These are phyloP conservation scores for Leccinum uliginosum DNA, from an alignment of 768 basidiomycete genomes.

Conservation along the genomic window DNA sequence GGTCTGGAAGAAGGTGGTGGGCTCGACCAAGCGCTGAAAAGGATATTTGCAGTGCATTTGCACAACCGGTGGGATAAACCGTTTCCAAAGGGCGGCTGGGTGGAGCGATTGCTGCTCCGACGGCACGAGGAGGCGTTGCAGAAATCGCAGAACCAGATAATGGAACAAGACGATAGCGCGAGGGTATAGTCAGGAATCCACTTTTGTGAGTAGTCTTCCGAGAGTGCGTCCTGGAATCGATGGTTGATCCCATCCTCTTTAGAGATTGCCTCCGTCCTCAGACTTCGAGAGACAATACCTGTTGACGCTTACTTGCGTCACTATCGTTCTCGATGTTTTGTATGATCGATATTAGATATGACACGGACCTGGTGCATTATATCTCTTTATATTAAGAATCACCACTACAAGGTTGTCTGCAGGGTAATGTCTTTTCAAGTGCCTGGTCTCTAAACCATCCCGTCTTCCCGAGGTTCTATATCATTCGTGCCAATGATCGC, in stretches of 20 bases:
- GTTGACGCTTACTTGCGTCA: not conserved
- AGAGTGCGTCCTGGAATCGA: not conserved
- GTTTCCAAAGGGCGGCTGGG: constrained; percentile 83
- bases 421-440: not conserved
- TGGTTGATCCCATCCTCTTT: not conserved
- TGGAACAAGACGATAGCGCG: not conserved
- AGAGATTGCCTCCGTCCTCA: not conserved
- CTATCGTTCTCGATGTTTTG: not conserved
- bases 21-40: constrained; percentile 55
- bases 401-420: not conserved
- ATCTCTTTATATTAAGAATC: not conserved
- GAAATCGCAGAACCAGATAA: not conserved
- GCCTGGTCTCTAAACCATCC: not conserved
- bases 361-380: not conserved
- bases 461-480: not conserved
- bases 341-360: not conserved
- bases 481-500: not conserved
- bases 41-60: constrained; percentile 84
- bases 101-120: constrained; percentile 69
- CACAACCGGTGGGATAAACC: constrained; percentile 94
- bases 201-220: not conserved
- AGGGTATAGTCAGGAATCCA: not conserved
- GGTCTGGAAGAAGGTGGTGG: constrained; percentile 62
- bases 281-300: not conserved
- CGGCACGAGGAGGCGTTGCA: constrained; percentile 47